Conservation (phyloP, 2,329 filamentous ascomycete species). For the Colletotrichum sp. region DNA sequence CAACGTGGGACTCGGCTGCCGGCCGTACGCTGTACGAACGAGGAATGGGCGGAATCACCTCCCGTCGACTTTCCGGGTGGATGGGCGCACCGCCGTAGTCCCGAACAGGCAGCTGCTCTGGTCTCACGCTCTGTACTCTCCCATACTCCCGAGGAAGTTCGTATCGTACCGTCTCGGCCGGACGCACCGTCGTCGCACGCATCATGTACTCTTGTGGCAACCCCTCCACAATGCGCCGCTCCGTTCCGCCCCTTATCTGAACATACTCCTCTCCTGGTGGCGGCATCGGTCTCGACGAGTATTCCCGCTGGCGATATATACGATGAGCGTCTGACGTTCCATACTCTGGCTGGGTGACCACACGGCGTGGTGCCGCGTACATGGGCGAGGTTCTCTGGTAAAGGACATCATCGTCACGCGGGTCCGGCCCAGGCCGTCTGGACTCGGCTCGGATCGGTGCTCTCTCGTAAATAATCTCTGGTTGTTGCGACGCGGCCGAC, state of each 20-base stretch:
- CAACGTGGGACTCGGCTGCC: slow-evolving; percentile 24
- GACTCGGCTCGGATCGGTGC: slow-evolving; percentile 56
- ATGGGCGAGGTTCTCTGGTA: slow-evolving; percentile 59
- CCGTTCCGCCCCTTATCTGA: slow-evolving; percentile 48
- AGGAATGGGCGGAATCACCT: slow-evolving; percentile 28
- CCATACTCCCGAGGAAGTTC: slow-evolving; percentile 47
- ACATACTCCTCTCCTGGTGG: slow-evolving; percentile 51
- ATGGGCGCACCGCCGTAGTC: slow-evolving; percentile 51
- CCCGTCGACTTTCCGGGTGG: slow-evolving; percentile 43
- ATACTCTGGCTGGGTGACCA: slow-evolving; percentile 69
- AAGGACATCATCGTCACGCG: slow-evolving; percentile 55
- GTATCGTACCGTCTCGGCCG: slow-evolving; percentile 50
- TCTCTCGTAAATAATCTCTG: slow-evolving; percentile 71
- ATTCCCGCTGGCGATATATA: slow-evolving; percentile 62
- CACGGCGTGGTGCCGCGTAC: slow-evolving; percentile 55
- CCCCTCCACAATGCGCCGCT: slow-evolving; percentile 49
- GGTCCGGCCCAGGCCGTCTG: slow-evolving; percentile 50
- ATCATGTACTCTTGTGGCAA: slow-evolving; percentile 57
- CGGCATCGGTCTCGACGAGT: slow-evolving; percentile 54
- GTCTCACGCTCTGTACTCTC: slow-evolving; percentile 47
- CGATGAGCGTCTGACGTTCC: slow-evolving; percentile 55
- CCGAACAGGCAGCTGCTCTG: slow-evolving; percentile 42
- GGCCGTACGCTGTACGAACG: slow-evolving; percentile 39
- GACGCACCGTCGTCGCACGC: slow-evolving; percentile 64
- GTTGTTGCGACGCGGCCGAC: slow-evolving; percentile 59